Conservation (phyloP, 805 yeast species). For the Ogataea zsoltii region DNA sequence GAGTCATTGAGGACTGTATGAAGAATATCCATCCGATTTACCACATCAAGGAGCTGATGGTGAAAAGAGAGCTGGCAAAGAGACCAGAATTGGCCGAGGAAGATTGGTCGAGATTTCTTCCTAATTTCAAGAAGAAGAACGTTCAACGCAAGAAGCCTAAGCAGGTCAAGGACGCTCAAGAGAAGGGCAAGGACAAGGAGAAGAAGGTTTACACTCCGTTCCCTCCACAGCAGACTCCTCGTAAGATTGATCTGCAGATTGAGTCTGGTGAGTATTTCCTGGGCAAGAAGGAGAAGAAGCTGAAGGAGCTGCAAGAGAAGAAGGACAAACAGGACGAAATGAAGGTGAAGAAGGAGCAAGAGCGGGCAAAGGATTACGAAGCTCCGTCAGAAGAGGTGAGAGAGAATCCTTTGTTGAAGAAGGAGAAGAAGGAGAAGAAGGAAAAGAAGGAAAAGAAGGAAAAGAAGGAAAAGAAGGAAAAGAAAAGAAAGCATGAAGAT, state of each 20-base stretch:
- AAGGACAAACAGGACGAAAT: slow-evolving; percentile 74
- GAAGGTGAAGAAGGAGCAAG: slow-evolving; percentile 62
- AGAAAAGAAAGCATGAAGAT: slow-evolving; percentile 28
- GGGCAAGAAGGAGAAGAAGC: slow-evolving; percentile 79
- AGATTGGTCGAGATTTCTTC: slow-evolving; percentile 95
- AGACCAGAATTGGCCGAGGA: slow-evolving; percentile 94
- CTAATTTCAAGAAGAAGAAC: slow-evolving; percentile 94
- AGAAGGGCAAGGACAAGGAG: slow-evolving; percentile 43
- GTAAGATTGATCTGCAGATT: slow-evolving; percentile 95
- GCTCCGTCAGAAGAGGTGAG: slow-evolving; percentile 76
- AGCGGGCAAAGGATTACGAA: slow-evolving; percentile 72
- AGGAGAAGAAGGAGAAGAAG: slow-evolving; percentile 32
- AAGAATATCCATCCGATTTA: slow-evolving; percentile 95
- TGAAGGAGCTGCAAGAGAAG: slow-evolving; percentile 71
- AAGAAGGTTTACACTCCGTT: slow-evolving; percentile 93
- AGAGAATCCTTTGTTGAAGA: slow-evolving; percentile 37
- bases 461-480: slow-evolving; percentile 32
- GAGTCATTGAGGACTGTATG: slow-evolving; percentile 98
- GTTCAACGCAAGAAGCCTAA: slow-evolving; percentile 91
- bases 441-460: slow-evolving; percentile 33
- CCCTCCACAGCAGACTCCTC: slow-evolving; percentile 97
- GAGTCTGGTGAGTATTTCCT: slow-evolving; percentile 98
- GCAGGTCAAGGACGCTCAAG: slow-evolving; percentile 53
- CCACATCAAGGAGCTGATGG: slow-evolving; percentile 96
- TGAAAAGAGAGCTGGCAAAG: slow-evolving; percentile 90